Evolutionary conservation across 2,329 filamentous ascomycete genomes (phyloP).

Genomic region (Pseudogymnoascus sp.): DNA sequence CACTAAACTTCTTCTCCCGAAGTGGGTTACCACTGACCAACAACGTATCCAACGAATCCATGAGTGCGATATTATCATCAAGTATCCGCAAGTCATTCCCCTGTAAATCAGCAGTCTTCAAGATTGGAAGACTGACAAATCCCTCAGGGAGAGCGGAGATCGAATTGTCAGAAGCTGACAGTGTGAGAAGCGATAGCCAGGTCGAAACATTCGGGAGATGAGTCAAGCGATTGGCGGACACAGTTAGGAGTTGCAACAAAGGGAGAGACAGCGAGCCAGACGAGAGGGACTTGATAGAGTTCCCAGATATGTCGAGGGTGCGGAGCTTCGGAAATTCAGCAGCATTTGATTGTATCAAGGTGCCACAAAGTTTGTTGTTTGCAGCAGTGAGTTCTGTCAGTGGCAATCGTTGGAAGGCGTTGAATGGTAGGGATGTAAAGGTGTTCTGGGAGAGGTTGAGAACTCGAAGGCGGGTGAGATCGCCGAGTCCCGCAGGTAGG

Average conservation of each 20-base stretch:
- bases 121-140: conserved; percentile 56
- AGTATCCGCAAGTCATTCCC: conserved; percentile 73
- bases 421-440: conserved; percentile 63
- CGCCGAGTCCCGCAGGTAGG: conserved; percentile 59
- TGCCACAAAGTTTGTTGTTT: conserved; percentile 70
- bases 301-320: conserved; percentile 67
- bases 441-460: conserved; percentile 76
- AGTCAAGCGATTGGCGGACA: conserved; percentile 75
- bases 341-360: conserved; percentile 58
- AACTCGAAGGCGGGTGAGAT: conserved; percentile 60
- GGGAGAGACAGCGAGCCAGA: conserved; percentile 43
- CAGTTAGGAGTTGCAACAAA: conserved; percentile 60
- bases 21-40: conserved; percentile 84
- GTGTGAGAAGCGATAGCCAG: conserved; percentile 64
- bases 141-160: conserved; percentile 68
- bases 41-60: conserved; percentile 69
- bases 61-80: conserved; percentile 67
- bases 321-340: conserved; percentile 57
- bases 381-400: conserved; percentile 65
- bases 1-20: conserved; percentile 76
- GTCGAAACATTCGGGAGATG: conserved; percentile 63
- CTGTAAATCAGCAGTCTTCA: conserved; percentile 74
- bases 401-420: conserved; percentile 56
- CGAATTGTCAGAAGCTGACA: conserved; percentile 75
- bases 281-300: conserved; percentile 48